phyloP scores from a whole-genome alignment of 179 eudicot species.

The Spinacia oleracea region DNA sequence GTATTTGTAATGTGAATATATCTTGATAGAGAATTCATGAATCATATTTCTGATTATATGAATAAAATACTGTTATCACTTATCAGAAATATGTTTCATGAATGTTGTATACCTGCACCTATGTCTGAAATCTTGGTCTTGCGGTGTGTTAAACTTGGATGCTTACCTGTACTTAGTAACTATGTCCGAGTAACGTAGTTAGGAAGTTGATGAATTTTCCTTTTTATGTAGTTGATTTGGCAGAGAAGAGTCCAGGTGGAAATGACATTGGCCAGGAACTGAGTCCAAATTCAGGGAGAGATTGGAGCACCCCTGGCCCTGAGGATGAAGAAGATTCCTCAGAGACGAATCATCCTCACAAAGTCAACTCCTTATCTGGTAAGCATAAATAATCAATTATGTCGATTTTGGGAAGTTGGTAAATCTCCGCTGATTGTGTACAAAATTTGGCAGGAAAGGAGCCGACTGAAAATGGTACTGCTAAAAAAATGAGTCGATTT shows the following conservation, averaged over 20 bases:
- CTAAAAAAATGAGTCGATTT: background rate
- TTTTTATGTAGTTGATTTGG: background rate
- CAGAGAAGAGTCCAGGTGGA: slow-evolving; percentile 14
- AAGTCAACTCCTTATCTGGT: background rate
- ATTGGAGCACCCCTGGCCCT: background rate
- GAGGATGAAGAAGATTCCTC: background rate
- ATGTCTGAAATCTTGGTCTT: no score
- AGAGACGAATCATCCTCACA: background rate
- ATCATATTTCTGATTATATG: no score
- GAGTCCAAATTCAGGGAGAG: background rate
- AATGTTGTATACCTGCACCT: no score
- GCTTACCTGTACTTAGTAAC: no score
- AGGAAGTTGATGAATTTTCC: background rate
- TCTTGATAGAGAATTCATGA: no score
- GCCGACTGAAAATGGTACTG: slow-evolving; percentile 13
- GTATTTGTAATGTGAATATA: no score
- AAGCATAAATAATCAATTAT: background rate
- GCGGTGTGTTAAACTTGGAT: background rate
- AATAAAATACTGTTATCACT: no score
- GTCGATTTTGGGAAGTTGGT: background rate
- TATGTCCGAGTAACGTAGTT: background rate
- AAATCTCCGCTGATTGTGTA: background rate
- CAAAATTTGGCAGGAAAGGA: slow-evolving; percentile 18
- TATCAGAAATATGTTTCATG: no score
- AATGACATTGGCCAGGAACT: background rate